phyloP scores from a whole-genome alignment of 768 basidiomycete species.

The Amanita pseudoporphyria region DNA sequence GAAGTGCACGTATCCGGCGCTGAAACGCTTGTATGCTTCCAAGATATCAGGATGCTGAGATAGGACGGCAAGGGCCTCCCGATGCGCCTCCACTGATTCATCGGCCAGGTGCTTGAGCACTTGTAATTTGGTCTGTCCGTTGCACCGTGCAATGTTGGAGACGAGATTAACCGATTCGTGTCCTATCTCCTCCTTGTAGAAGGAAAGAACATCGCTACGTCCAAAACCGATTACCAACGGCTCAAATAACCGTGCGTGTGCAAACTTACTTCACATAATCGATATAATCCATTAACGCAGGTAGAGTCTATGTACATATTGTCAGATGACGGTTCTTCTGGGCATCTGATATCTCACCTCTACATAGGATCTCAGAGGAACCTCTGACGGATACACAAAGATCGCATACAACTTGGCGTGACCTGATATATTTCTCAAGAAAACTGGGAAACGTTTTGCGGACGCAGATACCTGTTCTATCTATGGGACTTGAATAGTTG shows the following conservation, averaged over 20 bases:
- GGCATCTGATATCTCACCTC: background rate
- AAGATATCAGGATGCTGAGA: background rate
- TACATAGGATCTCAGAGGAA: constrained; percentile 9
- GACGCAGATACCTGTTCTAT: background rate
- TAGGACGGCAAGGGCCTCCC: background rate
- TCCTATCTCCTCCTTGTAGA: constrained; percentile 2
- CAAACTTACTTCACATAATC: background rate
- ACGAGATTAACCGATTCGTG: background rate
- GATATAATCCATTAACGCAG: constrained; percentile 3
- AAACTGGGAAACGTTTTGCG: background rate
- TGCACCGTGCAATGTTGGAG: constrained; percentile 1
- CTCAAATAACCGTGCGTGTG: background rate
- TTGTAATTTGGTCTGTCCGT: background rate
- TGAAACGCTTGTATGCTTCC: background rate
- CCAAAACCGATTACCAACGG: background rate
- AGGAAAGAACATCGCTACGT: constrained; percentile 3
- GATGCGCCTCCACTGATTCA: background rate
- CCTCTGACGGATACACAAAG: constrained; percentile 5
- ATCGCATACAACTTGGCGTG: constrained; percentile 1
- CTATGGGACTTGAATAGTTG: background rate
- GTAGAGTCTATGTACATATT: background rate
- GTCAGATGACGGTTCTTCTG: background rate
- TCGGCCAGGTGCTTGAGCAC: constrained; percentile 3
- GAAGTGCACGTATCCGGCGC: constrained; percentile 1
- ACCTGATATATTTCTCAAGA: constrained; percentile 1